Evolutionary conservation across 176 grass and related monocot genomes (phyloP), one percentile per base, ranked within the genome.

Genomic region (Neostapfia colusana): DNA sequence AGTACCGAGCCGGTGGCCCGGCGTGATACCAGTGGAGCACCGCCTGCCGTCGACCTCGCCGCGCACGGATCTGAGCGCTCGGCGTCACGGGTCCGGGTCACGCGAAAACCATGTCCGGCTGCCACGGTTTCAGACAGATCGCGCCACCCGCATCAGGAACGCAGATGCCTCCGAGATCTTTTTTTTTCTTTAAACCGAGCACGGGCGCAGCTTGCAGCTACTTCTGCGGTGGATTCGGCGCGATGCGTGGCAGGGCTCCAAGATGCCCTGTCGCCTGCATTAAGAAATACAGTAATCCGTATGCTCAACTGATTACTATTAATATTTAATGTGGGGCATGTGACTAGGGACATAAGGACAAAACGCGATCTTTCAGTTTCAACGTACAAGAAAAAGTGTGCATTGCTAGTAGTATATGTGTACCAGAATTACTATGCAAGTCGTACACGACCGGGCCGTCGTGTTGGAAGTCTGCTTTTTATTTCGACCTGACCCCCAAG

Each of bases 81-180:
- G 20, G 14, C 2, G 14, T 67, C 42, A 50, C n/a, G 61, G 34
- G 61, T 27, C 26, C 57, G 4, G 55, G 23, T 58, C 57, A 61
- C 25, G 57, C 24, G 57, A 17, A 78, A 78, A 55, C 64, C 64
- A 69, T 20, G 64, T 68, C 64, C 37, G 24, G 23, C 49, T 42
- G 36, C 76, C 76, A 56, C 7, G 23, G 16, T 79, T 26, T 58
- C 25, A n/a, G n/a, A n/a, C 59, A 65, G 27, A 77, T 48, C 73
- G 16, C 58, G 23, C 42, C 57, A 43, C 54, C 56, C 13, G 6
- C 54, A 6, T 14, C 24, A 56, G 23, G 41, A 26, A 2, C 2
- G 43, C 31, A 45, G 43, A 45, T 45, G 43, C 43, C 43, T 3
- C 11, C 43, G 43, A 45, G 43, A 14, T 45, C 13, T 2, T 43